These are phyloP conservation scores for Schizochytrium sp. DNA, from an alignment of 108 stramenopile genomes.

Conservation along the genomic window DNA sequence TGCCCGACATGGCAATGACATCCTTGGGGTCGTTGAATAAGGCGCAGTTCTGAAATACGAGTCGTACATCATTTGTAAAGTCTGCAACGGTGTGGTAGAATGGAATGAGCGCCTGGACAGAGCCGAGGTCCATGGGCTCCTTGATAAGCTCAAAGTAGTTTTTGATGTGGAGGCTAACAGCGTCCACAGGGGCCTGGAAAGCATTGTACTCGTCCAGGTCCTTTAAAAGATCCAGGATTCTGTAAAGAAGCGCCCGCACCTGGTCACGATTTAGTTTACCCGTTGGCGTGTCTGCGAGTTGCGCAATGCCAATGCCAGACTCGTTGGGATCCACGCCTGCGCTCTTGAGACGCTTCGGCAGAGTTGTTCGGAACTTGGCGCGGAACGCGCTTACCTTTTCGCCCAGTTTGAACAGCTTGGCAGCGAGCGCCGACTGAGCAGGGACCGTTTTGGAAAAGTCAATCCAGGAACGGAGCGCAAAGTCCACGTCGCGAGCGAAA, in stretches of 20 bases:
- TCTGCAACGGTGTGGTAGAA: slow-evolving; percentile 52
- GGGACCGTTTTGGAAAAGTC: not conserved
- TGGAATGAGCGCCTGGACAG: slow-evolving; percentile 30
- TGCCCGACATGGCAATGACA: not conserved
- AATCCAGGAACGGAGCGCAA: not conserved
- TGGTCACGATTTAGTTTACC: not conserved
- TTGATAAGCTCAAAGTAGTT: slow-evolving; percentile 50
- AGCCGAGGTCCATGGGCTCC: slow-evolving; percentile 59
- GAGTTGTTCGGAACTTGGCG: not conserved
- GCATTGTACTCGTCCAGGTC: not conserved
- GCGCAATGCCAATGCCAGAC: not conserved
- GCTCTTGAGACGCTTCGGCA: not conserved
- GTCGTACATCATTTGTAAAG: not conserved
- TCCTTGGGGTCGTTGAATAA: not conserved
- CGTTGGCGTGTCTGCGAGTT: not conserved
- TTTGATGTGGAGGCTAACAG: slow-evolving; percentile 24
- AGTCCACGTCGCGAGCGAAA: not conserved
- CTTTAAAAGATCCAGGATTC: not conserved
- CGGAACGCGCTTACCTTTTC: not conserved
- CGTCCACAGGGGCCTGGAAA: slow-evolving; percentile 53
- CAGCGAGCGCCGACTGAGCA: not conserved
- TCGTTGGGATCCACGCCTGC: not conserved
- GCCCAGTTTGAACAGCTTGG: not conserved
- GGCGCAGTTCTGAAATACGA: not conserved
- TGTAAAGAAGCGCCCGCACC: not conserved